Base-by-base conservation (phyloP, 768 basidiomycete genomes). In the Pleurotus salmoneostramineus region DNA sequence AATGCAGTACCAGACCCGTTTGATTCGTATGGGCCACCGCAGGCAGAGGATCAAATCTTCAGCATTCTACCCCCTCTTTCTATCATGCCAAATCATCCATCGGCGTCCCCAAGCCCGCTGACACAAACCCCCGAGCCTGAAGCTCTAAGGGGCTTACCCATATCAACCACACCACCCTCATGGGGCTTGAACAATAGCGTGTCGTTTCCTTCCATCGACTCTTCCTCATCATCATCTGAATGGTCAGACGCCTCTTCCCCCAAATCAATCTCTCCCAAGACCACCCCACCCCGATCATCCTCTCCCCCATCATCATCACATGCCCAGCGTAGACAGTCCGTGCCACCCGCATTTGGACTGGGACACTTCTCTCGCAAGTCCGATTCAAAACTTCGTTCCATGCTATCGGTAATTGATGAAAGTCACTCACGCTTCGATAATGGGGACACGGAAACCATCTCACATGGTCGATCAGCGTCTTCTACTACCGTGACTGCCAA, bases 1-100 rank as follows among this genome's bases (percentile, higher is more conserved):
- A 88, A 93, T 70, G 83, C 89, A 6, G 81, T 95, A 48, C 94
- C 94, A 15, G 95, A 97, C 69, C 92, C 95, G 34, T 96, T 96
- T 61, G 94, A 96, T 62, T 83, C 92, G 0, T 96, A 96, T 65
- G 93, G 92, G 3, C 90, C 91, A 17, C 88, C 89, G 2, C 91
- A 89, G 64, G 79, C 90, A 43, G 91, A 95, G 69, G 89, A 94
- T 65, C 88, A 93, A 67, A 95, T 97, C 62, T 96, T 96, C 74
- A 92, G 86, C 67, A 95, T 97, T 60, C 81, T 98, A 1, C 87
- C 93, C 4, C 95, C 95, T 2, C 77, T 93, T 34, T 89, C 89
- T 34, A 85, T 92, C 58, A 87, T 88, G 76, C 82, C 83, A 42
- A 72, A 63, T 55, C 63, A 68, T 47, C 71, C 77, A 15, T 84